phyloP scores from a whole-genome alignment of 106 monocot genomes.

The Allium cepa region DNA sequence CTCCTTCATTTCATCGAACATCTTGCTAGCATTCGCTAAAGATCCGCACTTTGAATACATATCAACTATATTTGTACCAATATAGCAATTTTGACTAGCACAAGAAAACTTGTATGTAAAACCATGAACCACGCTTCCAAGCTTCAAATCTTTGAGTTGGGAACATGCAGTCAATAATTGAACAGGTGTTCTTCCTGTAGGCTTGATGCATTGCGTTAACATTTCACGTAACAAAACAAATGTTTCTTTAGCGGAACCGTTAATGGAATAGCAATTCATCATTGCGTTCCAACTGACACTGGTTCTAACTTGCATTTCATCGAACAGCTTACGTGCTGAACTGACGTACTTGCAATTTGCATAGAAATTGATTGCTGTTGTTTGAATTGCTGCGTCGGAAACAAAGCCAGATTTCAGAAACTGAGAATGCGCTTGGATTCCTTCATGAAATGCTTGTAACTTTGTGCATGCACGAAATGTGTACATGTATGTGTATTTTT shows the following conservation, averaged over 20 bases:
- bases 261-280: slow-evolving; percentile 16
- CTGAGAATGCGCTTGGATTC: slow-evolving; percentile 15
- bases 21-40: slow-evolving; percentile 12
- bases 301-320: slow-evolving; percentile 23
- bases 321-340: slow-evolving; percentile 25
- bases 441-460: slow-evolving; percentile 4
- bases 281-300: slow-evolving; percentile 22
- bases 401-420: slow-evolving; percentile 13
- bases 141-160: slow-evolving; percentile 16
- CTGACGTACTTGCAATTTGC: slow-evolving; percentile 12
- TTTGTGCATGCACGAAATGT: slow-evolving; percentile 22
- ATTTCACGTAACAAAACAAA: slow-evolving; percentile 16
- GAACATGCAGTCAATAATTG: slow-evolving; percentile 31
- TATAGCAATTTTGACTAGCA: slow-evolving; percentile 6
- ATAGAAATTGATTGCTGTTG: slow-evolving; percentile 30
- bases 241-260: slow-evolving; percentile 1
- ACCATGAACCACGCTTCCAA: slow-evolving; percentile 19
- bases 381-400: slow-evolving; percentile 14
- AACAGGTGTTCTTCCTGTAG: slow-evolving; percentile 24
- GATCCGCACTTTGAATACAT: slow-evolving; percentile 46
- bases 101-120: slow-evolving; percentile 12
- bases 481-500: slow-evolving; percentile 10
- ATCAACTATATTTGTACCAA: slow-evolving; percentile 26
- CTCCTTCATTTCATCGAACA: slow-evolving; percentile 14
- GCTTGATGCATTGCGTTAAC: not conserved